Conservation (phyloP, 2,329 filamentous ascomycete species). For the Trichoderma sp. region DNA sequence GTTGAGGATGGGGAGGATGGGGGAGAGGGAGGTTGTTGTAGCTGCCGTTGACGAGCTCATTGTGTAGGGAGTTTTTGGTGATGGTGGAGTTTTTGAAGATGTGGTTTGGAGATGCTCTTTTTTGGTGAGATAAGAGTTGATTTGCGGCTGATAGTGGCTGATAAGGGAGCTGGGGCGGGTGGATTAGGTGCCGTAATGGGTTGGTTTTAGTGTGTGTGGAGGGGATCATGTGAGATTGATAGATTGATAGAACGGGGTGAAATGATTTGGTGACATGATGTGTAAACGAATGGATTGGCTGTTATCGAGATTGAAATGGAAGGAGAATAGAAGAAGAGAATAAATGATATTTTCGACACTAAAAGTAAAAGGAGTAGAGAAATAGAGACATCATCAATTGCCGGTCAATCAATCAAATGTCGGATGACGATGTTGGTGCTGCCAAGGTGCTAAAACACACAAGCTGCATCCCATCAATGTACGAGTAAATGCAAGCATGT, state of each 20-base stretch:
- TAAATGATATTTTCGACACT: too few species aligned
- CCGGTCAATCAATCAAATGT: neutral
- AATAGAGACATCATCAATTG: neutral
- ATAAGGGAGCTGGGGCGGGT: neutral
- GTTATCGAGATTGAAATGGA: neutral
- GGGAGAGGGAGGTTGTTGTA: conserved; percentile 36
- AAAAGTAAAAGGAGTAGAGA: too few species aligned
- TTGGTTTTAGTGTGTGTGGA: neutral
- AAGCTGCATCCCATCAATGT: neutral
- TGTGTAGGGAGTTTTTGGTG: neutral
- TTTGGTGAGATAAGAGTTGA: neutral
- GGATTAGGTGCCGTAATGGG: conserved; percentile 4
- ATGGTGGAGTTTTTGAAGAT: neutral
- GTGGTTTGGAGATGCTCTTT: neutral
- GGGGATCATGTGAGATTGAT: neutral
- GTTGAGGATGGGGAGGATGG: conserved; percentile 61
- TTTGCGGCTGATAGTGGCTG: neutral
- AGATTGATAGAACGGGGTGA: neutral
- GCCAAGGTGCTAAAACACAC: neutral
- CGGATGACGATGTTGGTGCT: neutral
- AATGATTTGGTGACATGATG: neutral
- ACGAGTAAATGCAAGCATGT: neutral
- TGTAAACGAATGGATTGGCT: neutral
- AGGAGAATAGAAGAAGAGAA: neutral
- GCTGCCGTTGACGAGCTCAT: neutral